Evolutionary conservation across 768 basidiomycete genomes (phyloP).

Genomic region (Termitomyces sp.): DNA sequence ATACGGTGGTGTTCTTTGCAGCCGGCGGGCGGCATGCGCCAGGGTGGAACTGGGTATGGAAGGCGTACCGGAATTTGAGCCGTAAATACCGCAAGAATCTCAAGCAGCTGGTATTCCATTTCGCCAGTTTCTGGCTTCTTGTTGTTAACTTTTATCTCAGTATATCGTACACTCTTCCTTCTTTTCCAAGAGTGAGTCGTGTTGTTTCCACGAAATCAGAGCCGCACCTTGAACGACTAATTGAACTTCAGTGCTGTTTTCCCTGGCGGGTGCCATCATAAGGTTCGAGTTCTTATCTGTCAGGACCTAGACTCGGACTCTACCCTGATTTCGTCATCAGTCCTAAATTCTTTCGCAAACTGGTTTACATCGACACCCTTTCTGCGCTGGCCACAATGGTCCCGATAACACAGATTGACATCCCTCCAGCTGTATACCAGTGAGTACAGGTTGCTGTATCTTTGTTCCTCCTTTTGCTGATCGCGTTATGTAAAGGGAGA

Average conservation of each 20-base stretch:
- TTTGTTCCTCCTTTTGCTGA: not conserved
- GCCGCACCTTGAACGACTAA: conserved; percentile 1
- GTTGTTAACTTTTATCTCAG: conserved; percentile 29
- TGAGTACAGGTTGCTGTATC: conserved; percentile 31
- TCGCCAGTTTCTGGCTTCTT: not conserved
- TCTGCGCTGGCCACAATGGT: conserved; percentile 75
- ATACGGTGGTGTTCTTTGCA: conserved; percentile 84
- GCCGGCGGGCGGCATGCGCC: conserved; percentile 74
- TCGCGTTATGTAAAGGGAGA: conserved; percentile 54
- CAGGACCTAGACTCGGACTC: not conserved
- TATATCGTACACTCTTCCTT: conserved; percentile 86
- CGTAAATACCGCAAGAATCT: conserved; percentile 87
- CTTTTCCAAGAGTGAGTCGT: conserved; percentile 74
- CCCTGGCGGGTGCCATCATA: conserved; percentile 82
- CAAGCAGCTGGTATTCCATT: conserved; percentile 59
- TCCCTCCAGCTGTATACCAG: conserved; percentile 81
- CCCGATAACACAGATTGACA: conserved; percentile 85
- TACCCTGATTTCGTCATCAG: conserved; percentile 30
- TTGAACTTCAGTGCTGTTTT: conserved; percentile 69
- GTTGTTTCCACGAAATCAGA: not conserved
- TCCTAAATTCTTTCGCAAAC: conserved; percentile 88
- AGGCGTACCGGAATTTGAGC: conserved; percentile 76
- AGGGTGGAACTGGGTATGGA: conserved; percentile 91
- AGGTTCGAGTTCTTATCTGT: conserved; percentile 44
- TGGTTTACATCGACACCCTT: conserved; percentile 71